These are phyloP conservation scores for Coemansia guatemalensis DNA, from an alignment of 192 early-diverging fungal genomes.

Conservation along the genomic window DNA sequence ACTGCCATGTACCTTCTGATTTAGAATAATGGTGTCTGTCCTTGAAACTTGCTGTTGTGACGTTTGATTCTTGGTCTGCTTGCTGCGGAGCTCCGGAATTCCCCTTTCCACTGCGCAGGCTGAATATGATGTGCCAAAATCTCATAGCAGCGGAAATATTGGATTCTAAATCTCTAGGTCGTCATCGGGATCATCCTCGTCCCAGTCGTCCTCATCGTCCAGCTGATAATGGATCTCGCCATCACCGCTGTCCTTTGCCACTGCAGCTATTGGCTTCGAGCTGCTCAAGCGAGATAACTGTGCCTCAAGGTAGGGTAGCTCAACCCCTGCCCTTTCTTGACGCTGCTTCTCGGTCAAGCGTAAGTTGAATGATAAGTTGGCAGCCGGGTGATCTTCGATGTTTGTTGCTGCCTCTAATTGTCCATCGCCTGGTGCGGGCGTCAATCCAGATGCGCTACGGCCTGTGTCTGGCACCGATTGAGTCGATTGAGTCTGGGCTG, in stretches of 20 bases:
- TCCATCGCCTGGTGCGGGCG: too few species aligned
- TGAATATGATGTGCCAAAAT: too few species aligned
- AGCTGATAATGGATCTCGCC: constrained; percentile 77
- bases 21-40: too few species aligned
- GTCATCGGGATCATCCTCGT: constrained; percentile 89
- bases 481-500: neutral
- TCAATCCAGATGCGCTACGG: too few species aligned
- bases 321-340: constrained; percentile 67
- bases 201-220: constrained; percentile 86
- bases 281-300: constrained; percentile 6
- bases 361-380: constrained; percentile 83
- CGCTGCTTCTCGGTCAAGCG: constrained; percentile 81
- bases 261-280: neutral
- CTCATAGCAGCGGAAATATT: too few species aligned
- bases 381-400: constrained; percentile 50
- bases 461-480: neutral
- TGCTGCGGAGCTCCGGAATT: too few species aligned
- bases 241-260: neutral
- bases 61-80: too few species aligned
- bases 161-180: constrained; percentile 74
- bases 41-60: too few species aligned
- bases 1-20: too few species aligned
- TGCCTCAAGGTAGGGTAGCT: constrained; percentile 76
- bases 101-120: too few species aligned
- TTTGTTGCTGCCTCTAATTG: too few species aligned